These are phyloP conservation scores for Fusarium anthophilum DNA, from an alignment of 2,329 filamentous ascomycete species.

Conservation along the genomic window DNA sequence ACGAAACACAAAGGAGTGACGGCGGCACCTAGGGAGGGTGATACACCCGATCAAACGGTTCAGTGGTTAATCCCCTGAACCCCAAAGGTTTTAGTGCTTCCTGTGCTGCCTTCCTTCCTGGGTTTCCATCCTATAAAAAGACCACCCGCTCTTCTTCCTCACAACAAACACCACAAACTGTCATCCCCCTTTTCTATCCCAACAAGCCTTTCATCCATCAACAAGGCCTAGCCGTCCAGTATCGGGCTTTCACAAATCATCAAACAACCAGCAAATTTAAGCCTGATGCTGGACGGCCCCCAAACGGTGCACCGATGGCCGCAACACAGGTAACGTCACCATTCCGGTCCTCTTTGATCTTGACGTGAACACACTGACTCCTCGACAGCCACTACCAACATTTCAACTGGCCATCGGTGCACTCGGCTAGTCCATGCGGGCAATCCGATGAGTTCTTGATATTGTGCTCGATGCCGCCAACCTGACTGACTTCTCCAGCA, in stretches of 20 bases:
- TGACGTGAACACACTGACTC: background rate
- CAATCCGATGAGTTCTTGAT: background rate
- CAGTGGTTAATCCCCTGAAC: background rate
- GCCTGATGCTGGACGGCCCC: background rate
- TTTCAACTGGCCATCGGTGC: background rate
- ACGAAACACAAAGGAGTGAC: background rate
- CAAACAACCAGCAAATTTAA: background rate
- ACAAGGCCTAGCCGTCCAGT: background rate
- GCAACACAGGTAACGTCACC: background rate
- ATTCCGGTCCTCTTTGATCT: background rate
- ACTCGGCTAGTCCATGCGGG: background rate
- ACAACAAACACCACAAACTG: background rate
- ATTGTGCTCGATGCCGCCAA: background rate
- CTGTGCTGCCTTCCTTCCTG: background rate
- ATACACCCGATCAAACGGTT: background rate
- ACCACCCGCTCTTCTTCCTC: background rate
- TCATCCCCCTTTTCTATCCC: background rate
- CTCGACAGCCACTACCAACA: background rate
- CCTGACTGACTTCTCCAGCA: background rate
- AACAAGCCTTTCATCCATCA: background rate
- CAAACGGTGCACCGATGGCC: background rate
- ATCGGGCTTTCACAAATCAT: background rate
- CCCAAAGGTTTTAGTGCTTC: background rate
- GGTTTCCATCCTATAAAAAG: background rate
- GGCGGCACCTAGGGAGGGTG: background rate